A percentile compares a stretch with the other conserved stretches of the same genome.
These are phyloP conservation scores for Straminergon stramineum DNA, from an alignment of 225 moss, liverwort and hornwort species.

Conservation along the genomic window DNA sequence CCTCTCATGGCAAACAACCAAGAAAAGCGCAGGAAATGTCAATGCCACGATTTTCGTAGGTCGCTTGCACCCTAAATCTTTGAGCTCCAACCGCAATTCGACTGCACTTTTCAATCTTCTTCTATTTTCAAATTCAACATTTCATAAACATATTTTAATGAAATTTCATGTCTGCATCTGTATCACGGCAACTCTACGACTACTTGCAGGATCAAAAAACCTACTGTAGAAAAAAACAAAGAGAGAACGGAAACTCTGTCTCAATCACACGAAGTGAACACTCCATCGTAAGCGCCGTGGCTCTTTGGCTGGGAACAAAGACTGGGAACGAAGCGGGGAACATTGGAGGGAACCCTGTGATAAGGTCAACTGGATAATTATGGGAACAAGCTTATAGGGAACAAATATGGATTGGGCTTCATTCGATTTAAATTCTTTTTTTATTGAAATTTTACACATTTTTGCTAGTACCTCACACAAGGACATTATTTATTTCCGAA, in stretches of 20 bases:
- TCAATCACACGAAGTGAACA: too few species aligned
- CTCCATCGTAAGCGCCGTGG: conserved; percentile 6
- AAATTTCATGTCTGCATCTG: neutral
- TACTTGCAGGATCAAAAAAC: neutral
- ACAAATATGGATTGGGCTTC: neutral
- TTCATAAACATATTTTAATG: neutral
- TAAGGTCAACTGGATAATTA: neutral
- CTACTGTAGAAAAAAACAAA: neutral
- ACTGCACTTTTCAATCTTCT: neutral
- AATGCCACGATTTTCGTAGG: neutral
- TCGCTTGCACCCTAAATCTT: neutral
- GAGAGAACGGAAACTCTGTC: neutral
- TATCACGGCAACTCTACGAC: neutral
- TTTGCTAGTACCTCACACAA: neutral
- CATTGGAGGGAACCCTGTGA: neutral
- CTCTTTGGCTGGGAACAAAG: neutral
- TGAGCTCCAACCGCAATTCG: neutral
- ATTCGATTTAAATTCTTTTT: neutral
- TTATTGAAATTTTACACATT: neutral
- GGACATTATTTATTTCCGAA: neutral
- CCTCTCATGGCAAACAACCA: neutral
- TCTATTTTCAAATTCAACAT: neutral
- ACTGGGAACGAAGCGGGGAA: neutral
- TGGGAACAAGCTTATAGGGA: neutral
- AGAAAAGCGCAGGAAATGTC: neutral